Evolutionary conservation across 2,329 filamentous ascomycete species (phyloP).

Genomic region (Phaeosphaeriaceae sp.): DNA sequence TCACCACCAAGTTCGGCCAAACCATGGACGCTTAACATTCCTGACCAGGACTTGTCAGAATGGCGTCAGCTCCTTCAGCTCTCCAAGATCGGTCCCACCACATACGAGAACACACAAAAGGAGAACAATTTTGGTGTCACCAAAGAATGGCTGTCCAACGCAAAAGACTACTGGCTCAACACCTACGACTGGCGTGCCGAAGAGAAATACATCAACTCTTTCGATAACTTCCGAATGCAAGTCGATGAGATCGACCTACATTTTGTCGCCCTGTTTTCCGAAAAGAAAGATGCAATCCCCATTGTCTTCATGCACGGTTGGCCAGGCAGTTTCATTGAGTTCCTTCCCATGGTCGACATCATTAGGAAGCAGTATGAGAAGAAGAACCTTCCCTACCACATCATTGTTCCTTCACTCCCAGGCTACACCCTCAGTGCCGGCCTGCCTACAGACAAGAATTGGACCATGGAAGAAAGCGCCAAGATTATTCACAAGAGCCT

Average conservation of each 20-base stretch:
- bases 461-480: conserved; percentile 49
- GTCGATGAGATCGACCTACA: conserved; percentile 58
- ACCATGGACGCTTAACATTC: conserved; percentile 42
- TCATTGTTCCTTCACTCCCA: conserved; percentile 64
- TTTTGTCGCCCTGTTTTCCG: conserved; percentile 64
- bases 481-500: conserved; percentile 62
- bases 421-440: conserved; percentile 62
- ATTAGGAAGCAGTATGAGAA: conserved; percentile 58
- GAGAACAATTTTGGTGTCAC: conserved; percentile 39
- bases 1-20: conserved; percentile 37
- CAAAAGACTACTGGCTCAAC: conserved; percentile 49
- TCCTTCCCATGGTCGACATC: conserved; percentile 59
- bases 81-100: conserved; percentile 40
- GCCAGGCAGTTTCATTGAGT: conserved; percentile 64
- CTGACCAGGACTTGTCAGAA: conserved; percentile 43
- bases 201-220: conserved; percentile 58
- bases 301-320: conserved; percentile 64
- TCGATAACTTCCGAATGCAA: conserved; percentile 59
- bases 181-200: conserved; percentile 46
- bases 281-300: conserved; percentile 60
- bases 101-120: conserved; percentile 30
- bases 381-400: conserved; percentile 61
- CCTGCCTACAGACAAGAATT: conserved; percentile 56
- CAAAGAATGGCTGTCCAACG: conserved; percentile 41
- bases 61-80: conserved; percentile 47